Evolutionary conservation across 495 filamentous ascomycete genomes (phyloP).

Genomic region (Amniculicola lignicola): DNA sequence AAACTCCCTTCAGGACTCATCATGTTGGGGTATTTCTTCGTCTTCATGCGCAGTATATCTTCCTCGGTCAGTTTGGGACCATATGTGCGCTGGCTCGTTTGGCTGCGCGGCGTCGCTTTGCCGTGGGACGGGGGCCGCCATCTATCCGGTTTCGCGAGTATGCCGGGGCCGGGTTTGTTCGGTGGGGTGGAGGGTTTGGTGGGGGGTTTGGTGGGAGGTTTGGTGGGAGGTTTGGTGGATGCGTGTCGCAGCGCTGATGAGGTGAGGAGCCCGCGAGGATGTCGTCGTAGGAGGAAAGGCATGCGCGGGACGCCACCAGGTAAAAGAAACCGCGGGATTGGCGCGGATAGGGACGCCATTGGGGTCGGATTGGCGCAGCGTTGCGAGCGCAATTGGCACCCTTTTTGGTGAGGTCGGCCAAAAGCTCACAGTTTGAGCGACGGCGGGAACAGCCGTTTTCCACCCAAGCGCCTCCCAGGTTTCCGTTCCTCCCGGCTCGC

Average conservation of each 20-base stretch:
- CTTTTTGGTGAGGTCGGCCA: too few species aligned
- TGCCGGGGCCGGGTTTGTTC: too few species aligned
- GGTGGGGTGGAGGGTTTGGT: constrained; percentile 9
- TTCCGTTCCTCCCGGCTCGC: too few species aligned
- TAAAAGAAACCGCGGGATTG: constrained; percentile 33
- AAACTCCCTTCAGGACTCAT: constrained; percentile 73
- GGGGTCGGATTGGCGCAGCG: neutral
- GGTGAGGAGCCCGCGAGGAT: neutral
- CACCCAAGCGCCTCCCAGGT: too few species aligned
- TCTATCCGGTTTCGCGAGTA: constrained; percentile 68
- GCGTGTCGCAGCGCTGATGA: neutral
- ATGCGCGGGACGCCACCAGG: constrained; percentile 22
- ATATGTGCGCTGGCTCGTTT: constrained; percentile 51
- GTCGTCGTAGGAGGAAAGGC: constrained; percentile 19
- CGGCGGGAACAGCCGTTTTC: too few species aligned
- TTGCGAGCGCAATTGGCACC: too few species aligned
- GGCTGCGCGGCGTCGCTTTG: constrained; percentile 52
- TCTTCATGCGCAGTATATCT: constrained; percentile 59
- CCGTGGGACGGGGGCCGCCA: constrained; percentile 86
- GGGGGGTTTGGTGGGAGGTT: constrained; percentile 11
- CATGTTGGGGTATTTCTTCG: constrained; percentile 73
- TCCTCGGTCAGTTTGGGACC: constrained; percentile 54
- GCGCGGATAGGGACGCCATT: constrained; percentile 21
- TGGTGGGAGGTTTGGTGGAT: constrained; percentile 14
- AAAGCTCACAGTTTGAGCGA: too few species aligned